Evolutionary conservation across 2,329 filamentous ascomycete genomes (phyloP).

Genomic region (Seiridium unicorne): DNA sequence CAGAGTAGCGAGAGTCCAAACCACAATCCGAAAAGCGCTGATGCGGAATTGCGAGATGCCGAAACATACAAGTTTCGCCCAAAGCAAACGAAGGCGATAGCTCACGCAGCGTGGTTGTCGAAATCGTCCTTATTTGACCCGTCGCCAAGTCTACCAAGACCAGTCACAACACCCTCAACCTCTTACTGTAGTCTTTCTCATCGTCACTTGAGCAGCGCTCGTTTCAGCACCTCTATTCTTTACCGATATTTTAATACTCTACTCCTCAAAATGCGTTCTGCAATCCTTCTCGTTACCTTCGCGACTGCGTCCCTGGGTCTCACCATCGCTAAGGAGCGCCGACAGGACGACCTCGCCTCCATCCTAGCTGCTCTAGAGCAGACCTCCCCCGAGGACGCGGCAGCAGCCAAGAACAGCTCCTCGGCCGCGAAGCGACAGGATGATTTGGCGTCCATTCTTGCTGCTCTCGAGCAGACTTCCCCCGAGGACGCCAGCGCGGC

Average conservation of each 20-base stretch:
- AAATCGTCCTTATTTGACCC: not conserved
- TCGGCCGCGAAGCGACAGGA: not conserved
- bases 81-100: not conserved
- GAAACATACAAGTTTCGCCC: not conserved
- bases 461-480: not conserved
- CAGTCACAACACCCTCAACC: not conserved
- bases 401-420: not conserved
- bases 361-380: not conserved
- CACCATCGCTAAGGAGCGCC: slow-evolving; percentile 4
- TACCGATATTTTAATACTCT: not conserved
- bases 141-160: not conserved
- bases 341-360: not conserved
- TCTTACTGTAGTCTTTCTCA: not conserved
- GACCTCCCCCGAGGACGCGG: not conserved
- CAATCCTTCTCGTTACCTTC: not conserved
- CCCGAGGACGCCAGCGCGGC: slow-evolving; percentile 1
- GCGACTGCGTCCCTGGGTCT: slow-evolving; percentile 4
- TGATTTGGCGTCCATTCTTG: not conserved
- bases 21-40: not conserved
- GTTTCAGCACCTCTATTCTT: not conserved
- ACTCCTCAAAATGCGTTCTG: slow-evolving; percentile 4
- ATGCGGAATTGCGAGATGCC: not conserved
- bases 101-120: not conserved
- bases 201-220: slow-evolving; percentile 4
- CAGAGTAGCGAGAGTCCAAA: not conserved